phyloP scores from a whole-genome alignment of 1,284 basidiomycete species.

The Cryptococcus sp. region DNA sequence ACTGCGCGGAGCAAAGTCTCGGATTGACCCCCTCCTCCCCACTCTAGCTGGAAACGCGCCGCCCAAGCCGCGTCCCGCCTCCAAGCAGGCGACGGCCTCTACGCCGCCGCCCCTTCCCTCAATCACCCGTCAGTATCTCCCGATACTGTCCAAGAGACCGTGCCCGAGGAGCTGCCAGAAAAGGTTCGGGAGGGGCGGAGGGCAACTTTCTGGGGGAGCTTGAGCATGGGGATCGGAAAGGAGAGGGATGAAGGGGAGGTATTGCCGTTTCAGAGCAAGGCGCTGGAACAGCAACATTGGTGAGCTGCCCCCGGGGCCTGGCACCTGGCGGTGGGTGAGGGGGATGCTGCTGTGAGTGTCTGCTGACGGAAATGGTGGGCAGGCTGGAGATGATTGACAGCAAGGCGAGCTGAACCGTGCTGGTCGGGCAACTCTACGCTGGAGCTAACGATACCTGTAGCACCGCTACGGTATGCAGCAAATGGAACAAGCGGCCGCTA shows the following conservation, averaged over 20 bases:
- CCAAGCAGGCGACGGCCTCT: slow-evolving; percentile 27
- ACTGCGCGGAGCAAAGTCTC: too few species aligned
- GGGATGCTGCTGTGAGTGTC: not conserved
- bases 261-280: slow-evolving; percentile 31
- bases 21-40: too few species aligned
- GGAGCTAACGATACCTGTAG: slow-evolving; percentile 1
- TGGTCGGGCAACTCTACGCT: not conserved
- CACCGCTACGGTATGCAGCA: slow-evolving; percentile 28
- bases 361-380: not conserved
- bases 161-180: slow-evolving; percentile 2
- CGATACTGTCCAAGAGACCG: slow-evolving; percentile 2
- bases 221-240: slow-evolving; percentile 21
- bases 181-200: slow-evolving; percentile 13
- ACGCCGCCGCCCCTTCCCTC: slow-evolving; percentile 4
- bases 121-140: slow-evolving; percentile 3
- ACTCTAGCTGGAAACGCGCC: slow-evolving; percentile 31
- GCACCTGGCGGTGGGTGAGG: too few species aligned
- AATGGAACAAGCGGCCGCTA: slow-evolving; percentile 27
- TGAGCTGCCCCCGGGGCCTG: slow-evolving; percentile 8
- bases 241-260: slow-evolving; percentile 26
- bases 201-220: slow-evolving; percentile 30
- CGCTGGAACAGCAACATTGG: slow-evolving; percentile 42
- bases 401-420: slow-evolving; percentile 59
- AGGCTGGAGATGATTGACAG: slow-evolving; percentile 66
- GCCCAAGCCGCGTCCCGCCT: slow-evolving; percentile 29